Evolutionary conservation across 2,329 filamentous ascomycete species (phyloP), one percentile per base, ranked within the genome.

Genomic region (Atkinsonella texensis): DNA sequence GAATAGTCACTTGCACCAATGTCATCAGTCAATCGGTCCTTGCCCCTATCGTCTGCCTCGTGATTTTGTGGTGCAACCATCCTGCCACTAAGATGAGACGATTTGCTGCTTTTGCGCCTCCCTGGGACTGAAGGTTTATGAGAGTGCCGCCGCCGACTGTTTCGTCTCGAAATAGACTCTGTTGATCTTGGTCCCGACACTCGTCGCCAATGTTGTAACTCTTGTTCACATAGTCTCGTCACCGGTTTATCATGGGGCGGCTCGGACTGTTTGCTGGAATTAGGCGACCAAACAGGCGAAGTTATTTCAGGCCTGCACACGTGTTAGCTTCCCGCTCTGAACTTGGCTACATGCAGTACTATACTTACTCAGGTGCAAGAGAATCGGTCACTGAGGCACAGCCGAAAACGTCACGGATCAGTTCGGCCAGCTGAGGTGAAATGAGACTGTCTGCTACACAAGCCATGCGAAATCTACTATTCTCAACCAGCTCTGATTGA

Each of bases 1-100:
- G 75, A 70, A 51, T 76, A 73, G 56, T 76, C 76, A 57, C 65
- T 73, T n/a, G 73, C 66, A 12, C 73, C 73, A 4, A 72, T 76
- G 56, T 75, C 70, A 59, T 68, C 74, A 1, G 76, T 64, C 56
- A 70, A 75, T 35, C 72, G 70, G 9, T 73, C 68, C 1, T 61
- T 53, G 55, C 75, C 73, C 38, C 74, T 60, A 50, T 73, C 70
- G 23, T 28, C 42, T 7, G 15, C 42, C 13, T 4, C 72, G 73
- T 56, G 74, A 66, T 51, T 76, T 72, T 41, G 73, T 73, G 42
- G 42, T 31, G 42, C 42, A 12, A 45, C 11, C 5, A 20, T 45
- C 20, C 28, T 45, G 42, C 42, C 42, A n/a, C 42, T 45, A 12
- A 45, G 23, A 5, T 18, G 23, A n/a, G 42, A 45, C 1, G 28